Conservation (phyloP, 495 filamentous ascomycete species). For the Echria macrotheca region DNA sequence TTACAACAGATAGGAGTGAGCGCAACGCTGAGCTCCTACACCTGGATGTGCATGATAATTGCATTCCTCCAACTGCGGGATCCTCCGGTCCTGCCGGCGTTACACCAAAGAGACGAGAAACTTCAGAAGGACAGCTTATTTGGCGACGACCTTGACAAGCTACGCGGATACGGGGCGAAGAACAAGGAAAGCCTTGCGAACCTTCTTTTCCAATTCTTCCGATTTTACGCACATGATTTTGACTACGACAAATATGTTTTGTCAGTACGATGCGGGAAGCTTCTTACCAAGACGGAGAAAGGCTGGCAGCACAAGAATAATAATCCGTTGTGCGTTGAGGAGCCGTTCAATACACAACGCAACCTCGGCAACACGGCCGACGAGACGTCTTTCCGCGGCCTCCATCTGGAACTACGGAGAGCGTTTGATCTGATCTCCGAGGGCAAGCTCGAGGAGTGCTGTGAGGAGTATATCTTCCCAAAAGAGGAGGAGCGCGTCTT, state of each 20-base stretch:
- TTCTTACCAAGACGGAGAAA: constrained; percentile 82
- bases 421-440: constrained; percentile 77
- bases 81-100: constrained; percentile 79
- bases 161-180: constrained; percentile 65
- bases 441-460: constrained; percentile 71
- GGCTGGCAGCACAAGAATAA: constrained; percentile 71
- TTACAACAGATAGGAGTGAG: no score
- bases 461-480: constrained; percentile 79
- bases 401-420: constrained; percentile 82
- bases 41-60: constrained; percentile 99
- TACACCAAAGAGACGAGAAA: constrained; percentile 71
- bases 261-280: constrained; percentile 77
- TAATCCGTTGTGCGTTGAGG: constrained; percentile 88
- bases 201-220: constrained; percentile 89
- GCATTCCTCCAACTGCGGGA: constrained; percentile 89
- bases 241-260: constrained; percentile 80
- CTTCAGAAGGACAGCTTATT: constrained; percentile 67
- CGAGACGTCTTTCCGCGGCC: constrained; percentile 82
- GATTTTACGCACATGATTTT: constrained; percentile 87
- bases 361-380: constrained; percentile 97
- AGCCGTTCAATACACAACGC: constrained; percentile 89
- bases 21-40: constrained; percentile 94
- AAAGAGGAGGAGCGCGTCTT: constrained; percentile 73
- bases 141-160: constrained; percentile 71
- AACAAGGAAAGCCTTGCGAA: constrained; percentile 81